Base-by-base conservation (phyloP, 805 yeast genomes). In the Suhomyces tanzawaensis region DNA sequence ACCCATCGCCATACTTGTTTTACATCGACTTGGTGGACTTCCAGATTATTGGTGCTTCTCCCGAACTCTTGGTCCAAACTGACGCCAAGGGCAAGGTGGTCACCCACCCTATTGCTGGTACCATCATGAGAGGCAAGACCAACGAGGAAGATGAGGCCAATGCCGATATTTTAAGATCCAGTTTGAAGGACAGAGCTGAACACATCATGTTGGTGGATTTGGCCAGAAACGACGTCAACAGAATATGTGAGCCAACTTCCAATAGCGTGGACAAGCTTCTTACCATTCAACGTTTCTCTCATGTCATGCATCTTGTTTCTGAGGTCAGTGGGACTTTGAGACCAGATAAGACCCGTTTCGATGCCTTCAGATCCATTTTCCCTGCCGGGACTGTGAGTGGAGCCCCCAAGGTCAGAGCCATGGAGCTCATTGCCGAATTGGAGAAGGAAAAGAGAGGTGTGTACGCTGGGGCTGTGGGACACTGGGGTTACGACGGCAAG, bases 301-400 rank as follows among this genome's bases (percentile, higher is more conserved):
- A 93, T 61, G 99, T 93, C 27, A 90, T 90, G 84, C 99, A 93
- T 64, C 71, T 93, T 50, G 96, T 91, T 2, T 85, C 95, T 2
- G 95, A 91, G 62, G 97, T 91, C 15, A 82, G 95, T 44, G 99
- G 99, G 11, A 86, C 82, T 2, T 70, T 93, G 53, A 75, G 99
- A 57, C 64, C 71, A 0, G 97, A 77, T 42, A 83, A 87, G 69
- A 82, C 91, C 9, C 74, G 98, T 47, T 93, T 93, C 57, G 99
- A 93, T 67, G 99, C 99, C 0, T 89, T 93, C 66, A 78, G 99
- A 60, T 89, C 97, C 3, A 87, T 93, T 39, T 93, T 93, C 80
- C 99, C 99, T 15, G 99, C 99, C 1, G 99, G 99, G 30, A 93
- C 99, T 1, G 98, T 91, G 9, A 82, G 95, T 39, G 99, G 99